Conservation (phyloP, 1,284 basidiomycete genomes). For the Ustilago loliicola region DNA sequence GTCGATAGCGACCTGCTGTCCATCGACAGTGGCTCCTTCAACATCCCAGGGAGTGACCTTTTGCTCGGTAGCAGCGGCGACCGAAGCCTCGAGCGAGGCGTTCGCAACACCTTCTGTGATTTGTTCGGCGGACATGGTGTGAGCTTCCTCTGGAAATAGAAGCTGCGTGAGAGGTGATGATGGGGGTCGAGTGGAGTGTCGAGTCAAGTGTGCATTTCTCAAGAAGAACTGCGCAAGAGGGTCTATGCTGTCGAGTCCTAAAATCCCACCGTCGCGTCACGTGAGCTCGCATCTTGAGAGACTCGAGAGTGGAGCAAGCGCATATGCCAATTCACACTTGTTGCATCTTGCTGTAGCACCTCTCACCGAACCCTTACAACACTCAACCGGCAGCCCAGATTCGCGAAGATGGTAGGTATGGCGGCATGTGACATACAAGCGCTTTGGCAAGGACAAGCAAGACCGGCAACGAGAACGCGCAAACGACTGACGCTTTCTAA, state of each 20-base stretch:
- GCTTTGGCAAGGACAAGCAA: not conserved
- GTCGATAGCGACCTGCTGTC: conserved; percentile 80
- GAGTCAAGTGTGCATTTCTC: conserved; percentile 18
- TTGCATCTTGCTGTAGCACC: not conserved
- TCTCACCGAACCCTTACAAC: not conserved
- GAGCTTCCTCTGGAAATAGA: not conserved
- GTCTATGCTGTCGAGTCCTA: conserved; percentile 8
- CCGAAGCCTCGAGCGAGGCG: conserved; percentile 45
- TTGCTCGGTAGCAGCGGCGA: conserved; percentile 73
- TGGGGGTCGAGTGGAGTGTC: conserved; percentile 5
- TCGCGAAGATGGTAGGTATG: conserved; percentile 32
- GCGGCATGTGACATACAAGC: not conserved
- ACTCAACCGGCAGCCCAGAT: conserved; percentile 4
- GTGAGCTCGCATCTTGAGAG: conserved; percentile 17
- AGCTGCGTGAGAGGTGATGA: conserved; percentile 6
- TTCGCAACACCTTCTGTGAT: conserved; percentile 55
- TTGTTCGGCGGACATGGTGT: conserved; percentile 41
- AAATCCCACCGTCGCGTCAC: conserved; percentile 24
- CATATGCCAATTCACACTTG: conserved; percentile 16
- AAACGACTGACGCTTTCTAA: conserved; percentile 2
- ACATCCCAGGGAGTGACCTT: conserved; percentile 98
- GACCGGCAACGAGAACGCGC: not conserved
- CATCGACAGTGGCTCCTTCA: conserved; percentile 91
- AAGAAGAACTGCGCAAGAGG: conserved; percentile 26
- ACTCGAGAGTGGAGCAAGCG: conserved; percentile 34